Conservation (phyloP, 208 protist species). For the Wallacemonas sp. region DNA sequence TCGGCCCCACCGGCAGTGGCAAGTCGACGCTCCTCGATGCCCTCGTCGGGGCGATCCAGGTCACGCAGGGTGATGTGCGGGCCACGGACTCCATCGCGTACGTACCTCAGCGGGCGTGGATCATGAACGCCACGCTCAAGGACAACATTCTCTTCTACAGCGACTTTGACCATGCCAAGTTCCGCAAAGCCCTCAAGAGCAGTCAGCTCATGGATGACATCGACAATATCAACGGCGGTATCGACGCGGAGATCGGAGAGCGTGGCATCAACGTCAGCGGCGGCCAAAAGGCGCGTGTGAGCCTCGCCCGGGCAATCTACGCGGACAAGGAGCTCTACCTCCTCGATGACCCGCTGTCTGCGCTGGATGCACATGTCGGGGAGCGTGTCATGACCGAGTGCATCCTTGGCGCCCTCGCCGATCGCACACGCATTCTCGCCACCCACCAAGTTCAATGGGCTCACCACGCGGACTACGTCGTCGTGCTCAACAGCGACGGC, state of each 20-base stretch:
- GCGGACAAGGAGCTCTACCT: slow-evolving; percentile 60
- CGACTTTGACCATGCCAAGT: slow-evolving; percentile 40
- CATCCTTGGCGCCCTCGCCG: slow-evolving; percentile 43
- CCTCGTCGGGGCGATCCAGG: slow-evolving; percentile 48
- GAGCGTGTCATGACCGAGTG: slow-evolving; percentile 41
- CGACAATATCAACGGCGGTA: slow-evolving; percentile 54
- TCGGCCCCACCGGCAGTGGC: slow-evolving; percentile 80
- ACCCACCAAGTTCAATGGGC: slow-evolving; percentile 91
- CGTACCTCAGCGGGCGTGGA: slow-evolving; percentile 89
- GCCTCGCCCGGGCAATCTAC: slow-evolving; percentile 75
- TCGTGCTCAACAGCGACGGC: slow-evolving; percentile 66
- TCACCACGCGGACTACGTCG: slow-evolving; percentile 72
- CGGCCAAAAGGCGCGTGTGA: slow-evolving; percentile 75
- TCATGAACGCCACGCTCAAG: slow-evolving; percentile 87
- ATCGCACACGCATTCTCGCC: slow-evolving; percentile 76
- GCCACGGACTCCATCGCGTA: slow-evolving; percentile 66
- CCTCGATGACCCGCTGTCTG: slow-evolving; percentile 86
- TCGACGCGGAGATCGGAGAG: slow-evolving; percentile 80
- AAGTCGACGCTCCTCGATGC: slow-evolving; percentile 69
- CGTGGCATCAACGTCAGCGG: slow-evolving; percentile 70
- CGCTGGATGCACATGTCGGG: slow-evolving; percentile 87
- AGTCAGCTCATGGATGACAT: slow-evolving; percentile 82
- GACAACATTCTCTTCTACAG: slow-evolving; percentile 93
- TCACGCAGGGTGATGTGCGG: slow-evolving; percentile 32
- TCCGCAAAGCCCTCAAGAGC: slow-evolving; percentile 46